Evolutionary conservation across 768 basidiomycete genomes (phyloP), one percentile per base, ranked within the genome.

Genomic region (Collybia nuda): DNA sequence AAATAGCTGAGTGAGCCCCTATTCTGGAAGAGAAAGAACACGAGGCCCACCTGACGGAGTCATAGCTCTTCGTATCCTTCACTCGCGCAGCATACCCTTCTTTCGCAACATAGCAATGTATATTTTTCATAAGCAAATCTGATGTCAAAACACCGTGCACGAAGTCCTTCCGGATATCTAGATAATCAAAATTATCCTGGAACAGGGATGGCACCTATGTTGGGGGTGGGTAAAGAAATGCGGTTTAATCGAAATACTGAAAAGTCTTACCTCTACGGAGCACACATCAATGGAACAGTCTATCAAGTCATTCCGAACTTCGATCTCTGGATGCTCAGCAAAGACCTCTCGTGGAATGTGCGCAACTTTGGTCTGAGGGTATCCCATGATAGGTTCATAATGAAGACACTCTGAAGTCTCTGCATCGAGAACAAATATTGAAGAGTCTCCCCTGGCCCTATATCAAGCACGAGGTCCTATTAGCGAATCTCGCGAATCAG

Each of bases 131-230:
- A 38, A 98, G 78, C 29, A 98, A 67, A 67, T 99, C 97, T 12
- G 93, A 95, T 0, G 92, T 96, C 56, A 99, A 77, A 41, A 99
- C 81, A 15, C 96, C 96, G 62, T 91, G 90, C 14, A 98, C 89
- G 61, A 99, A 97, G 69, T 98, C 93, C 56, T 84, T 77, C 50
- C 94, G 84, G 53, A 98, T 80, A 69, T 95, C 93, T 12, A 85
- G 84, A 62, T 95, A 98, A 70, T 98, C 97, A 62, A 99, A 99
- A 70, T 98, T 98, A 71, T 98, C 97, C 65, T 95, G 93, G 72
- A 98, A 99, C 4, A 98, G 66, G 1, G 95, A 95, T 1, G 93
- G 94, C 32, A 98, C 90, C 89, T 97, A n/a, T 59, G 12, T 44
- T 32, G 48, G 50, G 35, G 14, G 29, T 52, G 15, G 24, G n/a